phyloP scores from a whole-genome alignment of 2,329 filamentous ascomycete species.

The Zasmidium citrigriseum region DNA sequence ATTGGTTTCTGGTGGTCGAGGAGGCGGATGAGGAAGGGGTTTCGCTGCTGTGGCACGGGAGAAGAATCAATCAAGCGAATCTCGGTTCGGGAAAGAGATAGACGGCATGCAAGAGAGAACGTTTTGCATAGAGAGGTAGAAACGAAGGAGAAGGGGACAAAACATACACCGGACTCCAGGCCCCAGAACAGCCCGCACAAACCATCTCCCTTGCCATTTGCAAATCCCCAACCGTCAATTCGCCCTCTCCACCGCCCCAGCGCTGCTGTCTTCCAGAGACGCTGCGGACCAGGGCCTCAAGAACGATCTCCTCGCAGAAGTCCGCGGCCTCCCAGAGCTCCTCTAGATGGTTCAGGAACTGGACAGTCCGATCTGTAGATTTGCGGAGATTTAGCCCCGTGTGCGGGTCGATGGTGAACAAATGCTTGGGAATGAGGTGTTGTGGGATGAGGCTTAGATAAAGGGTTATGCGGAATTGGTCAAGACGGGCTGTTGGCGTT shows the following conservation, averaged over 20 bases:
- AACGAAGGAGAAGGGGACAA: not conserved
- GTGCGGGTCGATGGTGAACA: not conserved
- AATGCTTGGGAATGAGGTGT: not conserved
- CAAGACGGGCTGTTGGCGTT: not conserved
- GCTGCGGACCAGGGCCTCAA: not conserved
- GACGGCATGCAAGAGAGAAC: not conserved
- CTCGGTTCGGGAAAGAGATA: not conserved
- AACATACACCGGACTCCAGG: not conserved
- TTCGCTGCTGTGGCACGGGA: not conserved
- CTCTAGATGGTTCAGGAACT: not conserved
- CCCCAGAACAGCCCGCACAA: not conserved
- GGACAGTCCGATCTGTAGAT: not conserved
- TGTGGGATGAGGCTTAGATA: slow-evolving; percentile 4
- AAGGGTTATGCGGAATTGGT: slow-evolving; percentile 1
- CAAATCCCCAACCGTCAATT: not conserved
- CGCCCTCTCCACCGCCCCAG: not conserved
- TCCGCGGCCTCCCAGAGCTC: slow-evolving; percentile 2
- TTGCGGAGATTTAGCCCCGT: not conserved
- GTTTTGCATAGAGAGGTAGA: not conserved
- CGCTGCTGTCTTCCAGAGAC: not conserved
- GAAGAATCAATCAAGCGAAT: not conserved
- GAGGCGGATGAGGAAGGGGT: not conserved
- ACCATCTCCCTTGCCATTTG: not conserved
- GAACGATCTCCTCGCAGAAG: slow-evolving; percentile 1
- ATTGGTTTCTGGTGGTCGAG: not conserved